Evolutionary conservation across 495 filamentous ascomycete genomes (phyloP), one percentile per base, ranked within the genome.

Genomic region (Penicillium atrosanguineum): DNA sequence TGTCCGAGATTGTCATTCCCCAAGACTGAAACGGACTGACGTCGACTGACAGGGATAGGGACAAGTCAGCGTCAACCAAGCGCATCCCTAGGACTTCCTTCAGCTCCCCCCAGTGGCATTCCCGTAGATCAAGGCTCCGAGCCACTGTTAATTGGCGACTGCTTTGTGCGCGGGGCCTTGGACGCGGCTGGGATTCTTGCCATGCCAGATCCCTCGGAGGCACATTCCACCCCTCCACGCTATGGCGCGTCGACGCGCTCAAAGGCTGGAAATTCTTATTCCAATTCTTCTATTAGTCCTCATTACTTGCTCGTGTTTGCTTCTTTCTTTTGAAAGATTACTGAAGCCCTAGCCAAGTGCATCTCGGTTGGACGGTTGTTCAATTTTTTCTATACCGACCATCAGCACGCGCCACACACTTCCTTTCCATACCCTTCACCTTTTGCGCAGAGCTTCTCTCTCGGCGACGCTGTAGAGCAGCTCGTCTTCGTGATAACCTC

Each of bases 211-310:
- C 61, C 66, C 59, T 67, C 66, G 46, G 56, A 18, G 50, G 46
- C 55, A 57, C 64, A 67, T 67, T 67, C 64, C 64, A 62, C 61
- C 59, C 64, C 61, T 67, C 64, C 64, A 65, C 62, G 54, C 52
- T 57, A 40, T 56, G 50, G 46, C 62, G 64, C 64, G 64, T 69
- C 62, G 64, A 69, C 67, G 67, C 64, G 67, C 49, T 55, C 47
- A 21, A 29, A 48, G 54, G 36, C 51, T 19, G 18, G 31, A 16
- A 38, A 40, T 40, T 45, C 31, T 41, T 48, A 40, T 50, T 64
- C 55, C 53, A 50, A 54, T 55, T 59, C 52, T 57, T 38, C 48
- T 56, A 61, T 65, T 56, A 61, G 59, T 62, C 53, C 46, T 9
- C 29, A 19, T 12, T 21, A 21, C 6, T 38, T 52, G 40, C 21